A percentile compares a stretch with the other conserved stretches of the same genome.
phyloP scores from a whole-genome alignment of 2,329 filamentous ascomycete species.

The Beauveria caledonica region DNA sequence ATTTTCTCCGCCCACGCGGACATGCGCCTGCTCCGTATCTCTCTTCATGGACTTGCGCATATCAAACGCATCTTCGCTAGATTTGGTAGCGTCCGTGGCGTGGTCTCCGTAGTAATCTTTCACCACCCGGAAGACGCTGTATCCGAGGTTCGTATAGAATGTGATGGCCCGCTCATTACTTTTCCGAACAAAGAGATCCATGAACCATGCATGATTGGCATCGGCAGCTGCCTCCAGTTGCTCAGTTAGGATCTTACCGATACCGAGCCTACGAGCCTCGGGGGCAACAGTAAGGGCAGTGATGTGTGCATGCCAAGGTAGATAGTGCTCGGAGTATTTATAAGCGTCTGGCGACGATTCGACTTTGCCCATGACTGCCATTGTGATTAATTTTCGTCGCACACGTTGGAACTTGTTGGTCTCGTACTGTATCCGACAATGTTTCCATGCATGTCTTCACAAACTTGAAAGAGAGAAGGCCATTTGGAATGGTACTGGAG shows the following conservation, averaged over 20 bases:
- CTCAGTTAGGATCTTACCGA: conserved; percentile 75
- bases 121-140: conserved; percentile 82
- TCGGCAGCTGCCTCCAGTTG: conserved; percentile 78
- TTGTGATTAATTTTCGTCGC: conserved; percentile 15
- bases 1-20: conserved; percentile 72
- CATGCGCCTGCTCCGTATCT: conserved; percentile 66
- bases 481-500: conserved; percentile 92
- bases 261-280: conserved; percentile 73
- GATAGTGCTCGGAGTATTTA: conserved; percentile 74
- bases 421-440: conserved; percentile 86
- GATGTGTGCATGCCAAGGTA: conserved; percentile 99
- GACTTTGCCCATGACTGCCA: conserved; percentile 90
- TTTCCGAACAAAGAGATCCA: conserved; percentile 86
- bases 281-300: conserved; percentile 91
- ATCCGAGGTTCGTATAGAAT: conserved; percentile 87
- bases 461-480: conserved; percentile 89
- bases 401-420: not conserved
- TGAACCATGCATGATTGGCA: conserved; percentile 81
- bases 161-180: conserved; percentile 82
- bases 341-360: conserved; percentile 75
- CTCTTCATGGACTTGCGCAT: conserved; percentile 76
- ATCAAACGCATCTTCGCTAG: conserved; percentile 83
- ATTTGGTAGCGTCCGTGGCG: conserved; percentile 51
- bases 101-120: conserved; percentile 91
- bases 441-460: conserved; percentile 76